Evolutionary conservation across 495 filamentous ascomycete species (phyloP), one percentile per base, ranked within the genome.

Genomic region (Echria macrotheca): DNA sequence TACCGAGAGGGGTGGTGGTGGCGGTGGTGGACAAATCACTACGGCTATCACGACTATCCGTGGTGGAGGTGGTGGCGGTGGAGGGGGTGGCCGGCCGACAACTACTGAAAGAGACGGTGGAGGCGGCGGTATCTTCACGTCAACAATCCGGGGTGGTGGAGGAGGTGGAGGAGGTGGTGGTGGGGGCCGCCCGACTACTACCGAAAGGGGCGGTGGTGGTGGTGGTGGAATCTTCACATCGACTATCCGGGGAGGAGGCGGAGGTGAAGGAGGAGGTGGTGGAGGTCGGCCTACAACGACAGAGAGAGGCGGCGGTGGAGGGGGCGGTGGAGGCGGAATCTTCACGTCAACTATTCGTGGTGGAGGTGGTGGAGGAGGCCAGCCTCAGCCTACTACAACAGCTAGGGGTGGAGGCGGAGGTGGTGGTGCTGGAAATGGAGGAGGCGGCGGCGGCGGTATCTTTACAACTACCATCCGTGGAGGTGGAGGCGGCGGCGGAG

Each of bases 291-390:
- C 23, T 4, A 29, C 39, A n/a, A 45, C 41, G 2, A 39, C 46
- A 6, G 5, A 21, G 15, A 28, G 24, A 8, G 25, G 38, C 2
- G 47, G 47, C 0, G n/a, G n/a, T n/a, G n/a, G n/a, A n/a, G 47
- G 49, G 4, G 36, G 36, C 37, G 37, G 37, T 10, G n/a, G n/a
- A n/a, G 36, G 36, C 4, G 47, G 36, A 14, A 42, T 50, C 37
- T 25, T 32, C 24, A 49, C 47, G 3, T 41, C 35, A 14, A 50
- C 37, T 7, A 31, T 38, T 10, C 9, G 44, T 17, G 28, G 24
- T 21, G 44, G 44, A n/a, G 31, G 29, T 8, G 47, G 47, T 6
- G 47, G 47, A 1, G 47, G 47, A 1, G 47, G 48, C 3, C 40
- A 42, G 2, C 49, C 19, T 1, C 19, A 17, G 17, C 2, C 38